Evolutionary conservation across 495 filamentous ascomycete species (phyloP).

Genomic region (Xylaria curta): DNA sequence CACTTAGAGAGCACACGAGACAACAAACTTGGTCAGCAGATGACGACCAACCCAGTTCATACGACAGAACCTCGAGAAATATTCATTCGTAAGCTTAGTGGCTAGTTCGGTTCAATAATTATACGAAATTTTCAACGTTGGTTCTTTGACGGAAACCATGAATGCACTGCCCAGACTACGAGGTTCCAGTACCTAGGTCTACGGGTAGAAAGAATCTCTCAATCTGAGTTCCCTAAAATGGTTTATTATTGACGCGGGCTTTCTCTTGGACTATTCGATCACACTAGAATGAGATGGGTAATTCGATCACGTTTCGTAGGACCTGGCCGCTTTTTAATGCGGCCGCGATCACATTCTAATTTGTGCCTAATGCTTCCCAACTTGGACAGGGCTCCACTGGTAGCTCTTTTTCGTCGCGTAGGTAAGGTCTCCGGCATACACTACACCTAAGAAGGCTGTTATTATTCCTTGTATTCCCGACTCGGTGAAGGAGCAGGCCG

Average conservation of each 20-base stretch:
- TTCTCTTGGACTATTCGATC: constrained; percentile 35
- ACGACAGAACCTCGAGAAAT: constrained; percentile 1
- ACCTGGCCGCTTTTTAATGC: constrained; percentile 34
- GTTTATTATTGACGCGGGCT: constrained; percentile 1
- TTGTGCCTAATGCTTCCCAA: constrained; percentile 26
- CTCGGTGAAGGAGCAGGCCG: constrained; percentile 22
- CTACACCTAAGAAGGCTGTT: not conserved
- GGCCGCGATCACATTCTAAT: constrained; percentile 26
- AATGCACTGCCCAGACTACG: not conserved
- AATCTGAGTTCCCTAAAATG: constrained; percentile 8
- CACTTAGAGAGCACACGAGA: constrained; percentile 8
- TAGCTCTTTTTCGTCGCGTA: constrained; percentile 9
- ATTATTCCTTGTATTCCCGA: constrained; percentile 15
- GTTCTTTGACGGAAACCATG: constrained; percentile 1
- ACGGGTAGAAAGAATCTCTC: constrained; percentile 1
- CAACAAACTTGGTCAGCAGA: constrained; percentile 18
- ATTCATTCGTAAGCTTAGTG: not conserved
- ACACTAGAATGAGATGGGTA: constrained; percentile 40
- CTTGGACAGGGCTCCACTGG: constrained; percentile 23
- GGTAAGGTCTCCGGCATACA: constrained; percentile 11
- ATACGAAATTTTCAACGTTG: constrained; percentile 21
- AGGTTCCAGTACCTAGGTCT: not conserved
- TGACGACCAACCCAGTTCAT: constrained; percentile 8
- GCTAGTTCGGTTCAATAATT: not conserved
- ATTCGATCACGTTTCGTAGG: constrained; percentile 25